Evolutionary conservation across 169 alveolate genomes (phyloP).

Genomic region (Cryptosporidium meleagridis): DNA sequence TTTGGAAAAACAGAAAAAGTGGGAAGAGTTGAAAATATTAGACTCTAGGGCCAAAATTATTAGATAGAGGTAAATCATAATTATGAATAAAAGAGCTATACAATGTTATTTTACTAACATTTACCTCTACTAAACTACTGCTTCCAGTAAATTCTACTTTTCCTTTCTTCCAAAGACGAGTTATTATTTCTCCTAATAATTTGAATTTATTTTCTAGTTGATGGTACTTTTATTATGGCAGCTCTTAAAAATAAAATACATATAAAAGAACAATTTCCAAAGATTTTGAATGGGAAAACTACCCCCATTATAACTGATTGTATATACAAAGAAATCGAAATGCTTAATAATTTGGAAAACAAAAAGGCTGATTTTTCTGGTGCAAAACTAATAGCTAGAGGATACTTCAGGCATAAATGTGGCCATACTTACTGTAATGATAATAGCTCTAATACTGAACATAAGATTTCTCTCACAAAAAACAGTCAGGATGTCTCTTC

Average conservation of each 20-base stretch:
- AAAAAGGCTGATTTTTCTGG: slow-evolving; percentile 61
- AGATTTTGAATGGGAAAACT: slow-evolving; percentile 60
- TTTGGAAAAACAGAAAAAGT: background rate
- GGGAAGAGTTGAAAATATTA: background rate
- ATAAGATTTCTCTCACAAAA: background rate
- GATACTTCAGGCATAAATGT: slow-evolving; percentile 65
- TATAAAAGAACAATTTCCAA: slow-evolving; percentile 74
- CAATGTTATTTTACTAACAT: background rate
- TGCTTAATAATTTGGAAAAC: background rate
- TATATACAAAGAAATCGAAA: slow-evolving; percentile 51
- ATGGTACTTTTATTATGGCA: slow-evolving; percentile 75
- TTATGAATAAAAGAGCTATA: background rate
- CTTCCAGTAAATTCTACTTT: background rate
- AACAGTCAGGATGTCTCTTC: background rate
- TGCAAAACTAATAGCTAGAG: slow-evolving; percentile 62
- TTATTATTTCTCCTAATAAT: background rate
- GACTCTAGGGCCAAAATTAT: background rate
- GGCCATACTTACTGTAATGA: slow-evolving; percentile 34
- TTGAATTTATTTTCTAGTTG: slow-evolving; percentile 14
- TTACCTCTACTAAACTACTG: no score
- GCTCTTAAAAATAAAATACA: slow-evolving; percentile 66
- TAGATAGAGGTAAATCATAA: background rate
- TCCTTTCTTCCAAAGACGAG: background rate
- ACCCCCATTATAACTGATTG: slow-evolving; percentile 75
- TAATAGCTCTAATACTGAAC: background rate